Percentiles rank a stretch among this genome's conserved stretches.
These are phyloP conservation scores for Alternaria conjuncta DNA, from an alignment of 2,329 filamentous ascomycete species.

Conservation along the genomic window DNA sequence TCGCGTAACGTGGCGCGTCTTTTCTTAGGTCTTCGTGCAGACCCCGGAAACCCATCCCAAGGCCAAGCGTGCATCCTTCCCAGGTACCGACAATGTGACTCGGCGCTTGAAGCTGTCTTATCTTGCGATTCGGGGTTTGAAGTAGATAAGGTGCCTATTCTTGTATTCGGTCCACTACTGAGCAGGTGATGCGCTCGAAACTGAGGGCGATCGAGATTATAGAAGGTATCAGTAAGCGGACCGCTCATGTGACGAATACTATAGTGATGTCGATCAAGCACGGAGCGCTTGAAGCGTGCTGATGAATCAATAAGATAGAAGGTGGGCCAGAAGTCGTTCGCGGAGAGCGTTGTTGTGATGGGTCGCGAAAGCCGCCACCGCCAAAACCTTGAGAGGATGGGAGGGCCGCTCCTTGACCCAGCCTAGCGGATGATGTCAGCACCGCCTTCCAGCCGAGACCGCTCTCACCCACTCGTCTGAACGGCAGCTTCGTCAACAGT, in stretches of 20 bases:
- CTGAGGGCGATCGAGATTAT: neutral
- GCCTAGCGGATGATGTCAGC: conserved; percentile 2
- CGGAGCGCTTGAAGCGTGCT: neutral
- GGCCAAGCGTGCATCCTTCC: neutral
- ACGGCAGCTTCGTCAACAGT: neutral
- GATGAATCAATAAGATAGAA: neutral
- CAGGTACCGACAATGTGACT: neutral
- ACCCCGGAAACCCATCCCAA: neutral
- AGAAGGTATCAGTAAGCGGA: neutral
- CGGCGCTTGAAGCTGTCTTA: neutral
- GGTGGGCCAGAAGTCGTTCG: neutral
- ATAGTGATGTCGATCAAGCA: neutral
- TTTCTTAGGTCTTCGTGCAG: conserved; percentile 12
- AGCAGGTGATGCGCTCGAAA: neutral
- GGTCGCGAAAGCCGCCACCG: neutral
- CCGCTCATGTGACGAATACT: too few species aligned
- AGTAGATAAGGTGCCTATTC: conserved; percentile 2
- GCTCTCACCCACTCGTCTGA: neutral
- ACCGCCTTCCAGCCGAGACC: neutral
- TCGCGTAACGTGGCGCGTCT: neutral
- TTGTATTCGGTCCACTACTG: neutral
- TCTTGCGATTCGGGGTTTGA: neutral
- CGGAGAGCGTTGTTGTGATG: neutral
- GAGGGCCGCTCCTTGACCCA: neutral
- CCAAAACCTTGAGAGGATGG: neutral